These are phyloP conservation scores for Aspergillus cejpii DNA, from an alignment of 2,329 filamentous ascomycete species.

Conservation along the genomic window DNA sequence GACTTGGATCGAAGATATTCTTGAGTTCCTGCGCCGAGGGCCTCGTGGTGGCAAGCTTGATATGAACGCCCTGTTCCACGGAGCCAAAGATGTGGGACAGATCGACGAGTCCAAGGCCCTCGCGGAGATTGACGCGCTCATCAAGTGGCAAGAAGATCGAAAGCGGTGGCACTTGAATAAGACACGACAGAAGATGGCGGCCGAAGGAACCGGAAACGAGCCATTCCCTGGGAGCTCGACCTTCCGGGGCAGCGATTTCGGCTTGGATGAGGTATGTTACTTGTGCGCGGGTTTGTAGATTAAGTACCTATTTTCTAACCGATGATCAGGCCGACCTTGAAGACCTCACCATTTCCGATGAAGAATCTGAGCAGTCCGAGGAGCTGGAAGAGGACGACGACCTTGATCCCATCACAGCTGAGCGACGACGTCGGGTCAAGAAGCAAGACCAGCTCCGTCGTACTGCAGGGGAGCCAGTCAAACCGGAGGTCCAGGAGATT, in stretches of 20 bases:
- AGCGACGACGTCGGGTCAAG: slow-evolving; percentile 69
- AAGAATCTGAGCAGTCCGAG: slow-evolving; percentile 56
- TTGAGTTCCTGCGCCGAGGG: slow-evolving; percentile 84
- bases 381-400: slow-evolving; percentile 70
- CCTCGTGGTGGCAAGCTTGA: slow-evolving; percentile 79
- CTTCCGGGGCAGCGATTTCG: slow-evolving; percentile 82
- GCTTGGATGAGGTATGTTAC: slow-evolving; percentile 64
- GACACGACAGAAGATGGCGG: slow-evolving; percentile 97
- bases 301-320: slow-evolving; percentile 12
- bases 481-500: slow-evolving; percentile 72
- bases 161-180: slow-evolving; percentile 99
- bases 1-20: slow-evolving; percentile 92
- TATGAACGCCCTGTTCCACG: slow-evolving; percentile 87
- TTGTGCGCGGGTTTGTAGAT: background rate
- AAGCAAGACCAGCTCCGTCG: slow-evolving; percentile 73
- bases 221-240: slow-evolving; percentile 48
- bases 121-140: slow-evolving; percentile 73
- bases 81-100: slow-evolving; percentile 59
- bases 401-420: slow-evolving; percentile 78
- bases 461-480: slow-evolving; percentile 74
- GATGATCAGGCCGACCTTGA: slow-evolving; percentile 60
- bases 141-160: slow-evolving; percentile 87
- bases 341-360: slow-evolving; percentile 75
- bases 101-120: slow-evolving; percentile 68
- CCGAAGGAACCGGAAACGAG: slow-evolving; percentile 55